Base-by-base conservation (phyloP, 2,329 filamentous ascomycete genomes). In the Amphichorda felina region DNA sequence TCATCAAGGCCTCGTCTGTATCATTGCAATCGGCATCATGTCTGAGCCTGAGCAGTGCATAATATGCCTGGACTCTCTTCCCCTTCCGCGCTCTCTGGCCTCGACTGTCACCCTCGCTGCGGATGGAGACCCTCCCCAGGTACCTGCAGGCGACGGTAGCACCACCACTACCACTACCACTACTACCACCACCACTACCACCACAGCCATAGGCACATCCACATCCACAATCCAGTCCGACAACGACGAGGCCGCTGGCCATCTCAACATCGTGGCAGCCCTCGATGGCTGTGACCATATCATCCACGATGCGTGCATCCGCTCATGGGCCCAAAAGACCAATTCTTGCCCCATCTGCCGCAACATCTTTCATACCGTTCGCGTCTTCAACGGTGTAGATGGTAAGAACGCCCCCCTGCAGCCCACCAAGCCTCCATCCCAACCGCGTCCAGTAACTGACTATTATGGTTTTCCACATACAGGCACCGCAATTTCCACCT, bases 281-380 rank as follows among this genome's bases (percentile, higher is more conserved):
- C 72, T 80, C 34, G 66, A 77, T 40, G 80, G 86, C 32, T 98
- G 91, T 60, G 83, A 85, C 39, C 93, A 98, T 66, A 74, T 88
- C 47, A 69, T 98, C 47, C 91, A 98, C 63, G 81, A 98, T 63
- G 78, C 82, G 35, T 98, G 91, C 59, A 71, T 98, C 46, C 82
- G 82, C 48, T 85, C 87, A 47, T 98, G 91, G 91, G 86, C 89
- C 31, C 85, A 93, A 60, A 82, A 93, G 57, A 89, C 91, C 43
- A 98, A 96, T 61, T 95, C 88, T 55, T 98, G 91, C 59, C 91
- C 91, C 31, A 94, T 98, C 57, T 98, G 91, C 61, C 83, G 91
- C 46, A 82, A 85, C 49, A 77, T 73, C 43, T 96, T 98, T 65
- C 89, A 96, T 59, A 64, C 81, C 48, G 88, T 98, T 45, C 78